Base-by-base conservation (phyloP, 139 green algal genomes). In the Chlamydomonas schloesseri region DNA sequence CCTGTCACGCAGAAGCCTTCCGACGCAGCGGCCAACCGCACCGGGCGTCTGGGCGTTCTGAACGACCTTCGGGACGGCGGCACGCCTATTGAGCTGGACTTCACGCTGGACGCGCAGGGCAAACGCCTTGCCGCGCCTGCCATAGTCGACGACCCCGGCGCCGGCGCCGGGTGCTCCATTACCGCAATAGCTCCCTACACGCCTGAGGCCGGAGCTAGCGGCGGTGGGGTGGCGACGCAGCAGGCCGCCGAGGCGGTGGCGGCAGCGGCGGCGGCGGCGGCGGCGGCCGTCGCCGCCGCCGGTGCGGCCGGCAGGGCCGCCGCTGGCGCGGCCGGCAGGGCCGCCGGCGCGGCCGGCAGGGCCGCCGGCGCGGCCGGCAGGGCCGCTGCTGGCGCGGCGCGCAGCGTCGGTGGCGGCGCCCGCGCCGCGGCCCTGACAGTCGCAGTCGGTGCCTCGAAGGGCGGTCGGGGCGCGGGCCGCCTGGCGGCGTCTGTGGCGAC, bases 31-130 rank as follows among this genome's bases (percentile, higher is more conserved):
- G 55, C 55, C 5, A 33, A 53, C 23, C 50, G 57, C 55, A 55
- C 67, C 34, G 73, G 18, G 2, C n/a, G 73, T 11, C 21, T 82
- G 23, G 42, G 42, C 17, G 62, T 84, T 0, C 78, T 84, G 0
- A n/a, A 75, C 42, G 64, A 74, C 11, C 47, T 84, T 17, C 42
- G 78, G 4, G 64, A 84, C n/a, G 78, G 42, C 42, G n/a, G 0
- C n/a, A 75, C 78, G 5, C 78, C 78, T 17, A 84, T 84, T 17
- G 64, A 84, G 46, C 64, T 84, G 15, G 64, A 84, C 20, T 84
- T 84, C 42, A 67, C 21, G 18, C 37, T 83, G 1, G 24, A 73
- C 55, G 10, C 8, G 2, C 55, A 62, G 2, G 20, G 21, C 55
- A 62, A 24, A 2, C 55, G 20, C 20, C 55, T 62, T 4, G 55